Conservation (phyloP, 2,329 filamentous ascomycete species). For the Stagonosporopsis chrysanthemi region DNA sequence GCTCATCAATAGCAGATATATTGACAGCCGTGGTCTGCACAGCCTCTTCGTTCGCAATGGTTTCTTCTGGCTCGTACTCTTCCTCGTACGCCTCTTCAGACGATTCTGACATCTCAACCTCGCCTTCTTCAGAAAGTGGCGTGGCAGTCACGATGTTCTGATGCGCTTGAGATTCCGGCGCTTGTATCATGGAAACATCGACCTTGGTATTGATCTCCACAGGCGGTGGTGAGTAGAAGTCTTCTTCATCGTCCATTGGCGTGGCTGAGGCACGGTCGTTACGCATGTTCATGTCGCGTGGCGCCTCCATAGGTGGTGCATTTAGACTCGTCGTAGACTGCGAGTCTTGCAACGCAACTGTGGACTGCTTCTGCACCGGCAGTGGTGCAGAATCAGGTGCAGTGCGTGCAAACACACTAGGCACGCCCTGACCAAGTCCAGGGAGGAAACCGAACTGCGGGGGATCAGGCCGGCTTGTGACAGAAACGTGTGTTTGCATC, state of each 20-base stretch:
- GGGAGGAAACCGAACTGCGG: conserved; percentile 18
- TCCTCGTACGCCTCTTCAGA: conserved; percentile 38
- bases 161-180: conserved; percentile 9
- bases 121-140: conserved; percentile 43
- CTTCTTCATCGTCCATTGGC: conserved; percentile 42
- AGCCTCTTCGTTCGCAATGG: neutral
- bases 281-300: neutral
- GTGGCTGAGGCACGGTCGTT: conserved; percentile 25
- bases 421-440: conserved; percentile 22
- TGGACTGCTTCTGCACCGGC: neutral
- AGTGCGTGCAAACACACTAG: neutral
- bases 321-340: neutral
- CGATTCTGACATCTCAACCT: conserved; percentile 47
- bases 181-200: neutral
- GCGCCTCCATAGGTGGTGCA: neutral
- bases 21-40: neutral
- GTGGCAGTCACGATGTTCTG: conserved; percentile 3
- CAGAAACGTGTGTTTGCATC: neutral
- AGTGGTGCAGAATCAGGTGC: neutral
- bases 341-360: neutral
- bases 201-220: conserved; percentile 1
- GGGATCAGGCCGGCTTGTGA: conserved; percentile 1
- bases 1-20: neutral
- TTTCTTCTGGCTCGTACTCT: conserved; percentile 46
- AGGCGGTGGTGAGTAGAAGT: conserved; percentile 46